These are phyloP conservation scores for Ophiostoma quercus DNA, from an alignment of 2,329 filamentous ascomycete species.

Conservation along the genomic window DNA sequence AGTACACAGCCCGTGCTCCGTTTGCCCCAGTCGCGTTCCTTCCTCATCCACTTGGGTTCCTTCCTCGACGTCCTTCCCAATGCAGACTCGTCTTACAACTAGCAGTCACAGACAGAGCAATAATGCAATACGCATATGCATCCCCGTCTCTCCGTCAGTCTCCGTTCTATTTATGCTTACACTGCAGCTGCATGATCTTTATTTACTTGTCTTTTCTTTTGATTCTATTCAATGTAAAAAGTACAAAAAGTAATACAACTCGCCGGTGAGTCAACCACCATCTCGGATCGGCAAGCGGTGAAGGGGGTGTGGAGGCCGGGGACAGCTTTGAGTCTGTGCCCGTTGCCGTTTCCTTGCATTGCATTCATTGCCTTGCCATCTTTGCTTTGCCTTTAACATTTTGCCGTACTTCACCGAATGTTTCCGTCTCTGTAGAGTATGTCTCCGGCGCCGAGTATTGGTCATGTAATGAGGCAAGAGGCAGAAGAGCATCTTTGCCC, in stretches of 20 bases:
- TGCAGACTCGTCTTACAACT: conserved; percentile 7
- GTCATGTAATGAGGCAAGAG: not conserved
- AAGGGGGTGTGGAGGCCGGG: not conserved
- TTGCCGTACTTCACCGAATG: not conserved
- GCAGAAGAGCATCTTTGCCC: not conserved
- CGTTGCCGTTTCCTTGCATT: not conserved
- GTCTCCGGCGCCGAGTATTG: not conserved
- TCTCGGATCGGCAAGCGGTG: conserved; percentile 20
- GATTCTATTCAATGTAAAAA: too few species aligned
- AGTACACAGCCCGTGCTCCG: not conserved
- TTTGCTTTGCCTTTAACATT: not conserved
- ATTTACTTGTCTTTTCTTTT: too few species aligned
- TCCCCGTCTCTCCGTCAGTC: not conserved
- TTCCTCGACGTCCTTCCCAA: not conserved
- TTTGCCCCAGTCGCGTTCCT: not conserved
- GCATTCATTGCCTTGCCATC: too few species aligned
- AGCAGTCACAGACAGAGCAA: not conserved
- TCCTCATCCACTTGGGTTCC: too few species aligned
- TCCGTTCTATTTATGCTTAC: not conserved
- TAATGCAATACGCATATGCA: not conserved
- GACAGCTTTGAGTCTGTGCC: not conserved
- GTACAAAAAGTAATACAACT: not conserved
- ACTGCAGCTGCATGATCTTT: not conserved
- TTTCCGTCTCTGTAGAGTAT: not conserved
- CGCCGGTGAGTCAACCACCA: conserved; percentile 22